Percentiles rank a stretch among this genome's conserved stretches.
phyloP scores from a whole-genome alignment of 2,329 filamentous ascomycete species.

The Fusarium ramigenum region DNA sequence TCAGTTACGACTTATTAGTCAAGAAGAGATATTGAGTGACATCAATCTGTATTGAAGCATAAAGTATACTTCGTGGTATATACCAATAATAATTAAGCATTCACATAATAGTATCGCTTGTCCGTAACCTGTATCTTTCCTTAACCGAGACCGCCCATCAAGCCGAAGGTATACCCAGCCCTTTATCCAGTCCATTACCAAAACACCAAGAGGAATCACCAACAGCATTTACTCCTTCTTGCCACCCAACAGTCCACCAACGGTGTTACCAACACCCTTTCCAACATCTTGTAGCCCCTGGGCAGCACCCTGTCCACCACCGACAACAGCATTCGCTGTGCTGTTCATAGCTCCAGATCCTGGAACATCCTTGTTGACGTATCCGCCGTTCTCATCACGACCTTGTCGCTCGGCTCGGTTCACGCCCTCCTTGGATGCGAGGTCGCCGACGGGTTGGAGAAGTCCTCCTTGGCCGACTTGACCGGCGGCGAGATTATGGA shows the following conservation, averaged over 20 bases:
- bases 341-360: constrained; percentile 42
- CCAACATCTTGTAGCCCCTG: constrained; percentile 43
- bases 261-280: constrained; percentile 26
- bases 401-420: constrained; percentile 72
- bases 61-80: not conserved
- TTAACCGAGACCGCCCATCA: not conserved
- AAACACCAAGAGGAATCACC: constrained; percentile 4
- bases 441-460: constrained; percentile 70
- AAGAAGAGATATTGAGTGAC: too few relatives aligned
- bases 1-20: not conserved
- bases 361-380: constrained; percentile 49
- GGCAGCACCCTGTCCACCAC: constrained; percentile 47
- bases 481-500: constrained; percentile 68
- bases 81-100: constrained; percentile 5
- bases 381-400: constrained; percentile 67
- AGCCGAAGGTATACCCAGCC: not conserved
- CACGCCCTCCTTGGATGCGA: constrained; percentile 69
- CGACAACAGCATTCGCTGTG: constrained; percentile 41
- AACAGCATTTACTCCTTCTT: constrained; percentile 37
- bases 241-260: constrained; percentile 50
- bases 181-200: not conserved
- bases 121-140: not conserved
- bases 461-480: constrained; percentile 76
- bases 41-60: not conserved
- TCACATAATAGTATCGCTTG: not conserved